Evolutionary conservation across 148 eudicot species (phyloP), one percentile per base, ranked within the genome.

Genomic region (Diospyros lotus): DNA sequence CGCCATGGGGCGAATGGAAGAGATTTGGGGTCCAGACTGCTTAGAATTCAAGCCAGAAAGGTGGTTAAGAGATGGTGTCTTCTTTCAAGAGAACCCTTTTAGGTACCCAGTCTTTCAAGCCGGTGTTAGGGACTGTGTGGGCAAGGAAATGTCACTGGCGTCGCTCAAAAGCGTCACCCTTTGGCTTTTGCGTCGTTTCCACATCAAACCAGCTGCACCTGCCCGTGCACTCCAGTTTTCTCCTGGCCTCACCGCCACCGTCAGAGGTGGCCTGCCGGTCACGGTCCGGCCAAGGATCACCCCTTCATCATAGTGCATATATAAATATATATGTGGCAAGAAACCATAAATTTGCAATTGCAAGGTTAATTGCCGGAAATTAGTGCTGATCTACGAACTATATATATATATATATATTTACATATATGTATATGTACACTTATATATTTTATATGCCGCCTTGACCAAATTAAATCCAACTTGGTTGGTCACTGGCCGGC

Each of bases 51-150:
- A 83, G 80, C 97, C 97, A 1, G 88, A 86, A 51, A 86, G 97
- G 64, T 91, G 97, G 97, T 70, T 91, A 43, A 78, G 68, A 72
- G 79, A 88, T 62, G 90, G 93, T 1, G 66, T 79, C 9, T 89
- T 89, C 44, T 45, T 61, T 13, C 85, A 84, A 17, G 83, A 82
- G 65, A 81, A 80, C 64, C 81, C 89, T 5, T 91, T 68, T 40
- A 86, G 84, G 76, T 89, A 88, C 72, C 97, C 93, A 1, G 89
- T 91, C 9, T 91, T 91, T 51, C 97, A 91, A 79, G 97, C 86
- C 12, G 97, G 93, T 2, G 39, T 75, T 8, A 86, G 97, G 83
- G 87, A 82, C 15, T 91, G 97, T 78, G 83, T 89, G 69, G 97
- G 97, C 11, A 89, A 88, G 67, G 97, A 91, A 72, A 80, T 91